Evolutionary conservation across 2,329 filamentous ascomycete genomes (phyloP), one percentile per base, ranked within the genome.

Genomic region (Aspergillus brunneoviolaceus): DNA sequence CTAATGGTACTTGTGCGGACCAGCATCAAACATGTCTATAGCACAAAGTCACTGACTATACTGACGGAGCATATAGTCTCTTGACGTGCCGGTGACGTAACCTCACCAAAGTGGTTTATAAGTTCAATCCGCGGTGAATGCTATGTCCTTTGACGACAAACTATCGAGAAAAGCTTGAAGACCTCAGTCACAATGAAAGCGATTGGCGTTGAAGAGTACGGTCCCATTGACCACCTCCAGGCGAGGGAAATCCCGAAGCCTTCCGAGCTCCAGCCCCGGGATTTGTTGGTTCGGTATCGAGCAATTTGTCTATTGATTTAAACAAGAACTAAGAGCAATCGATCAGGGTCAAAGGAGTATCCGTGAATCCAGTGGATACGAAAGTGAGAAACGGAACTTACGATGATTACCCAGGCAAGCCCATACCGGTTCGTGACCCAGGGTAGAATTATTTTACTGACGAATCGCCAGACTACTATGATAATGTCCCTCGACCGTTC

Each of bases 341-440:
- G 25, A 14, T 23, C 58, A 75, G 74, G 51, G 68, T 77, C 51
- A 71, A 74, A 65, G 76, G 74, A 14, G 69, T 65, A 51, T 74
- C 75, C 7, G 68, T 79, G 39, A 79, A 78, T 47, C 77, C 76
- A 2, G 70, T 79, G 47, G 76, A 79, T 59, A 75, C 69, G 25
- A 79, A 79, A 63, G 65, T 72, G 50, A 69, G 72, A 21, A 65
- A 63, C 23, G 70, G 68, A 39, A 69, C 57, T 16, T 78, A 77
- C 59, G 75, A 77, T 56, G 75, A 77, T 58, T 74, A 73, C 58
- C 70, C 72, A 35, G 63, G 64, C 67, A 59, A 33, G 53, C 9
- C 5, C 16, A n/a, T 42, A 10, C 21, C 25, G 2, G 9, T 25
- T 11, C 0, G 19, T 10, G 4, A 10, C 5, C 16, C 23, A 35